Base-by-base conservation (phyloP, 1,284 basidiomycete species). In the Moesziomyces sp. region DNA sequence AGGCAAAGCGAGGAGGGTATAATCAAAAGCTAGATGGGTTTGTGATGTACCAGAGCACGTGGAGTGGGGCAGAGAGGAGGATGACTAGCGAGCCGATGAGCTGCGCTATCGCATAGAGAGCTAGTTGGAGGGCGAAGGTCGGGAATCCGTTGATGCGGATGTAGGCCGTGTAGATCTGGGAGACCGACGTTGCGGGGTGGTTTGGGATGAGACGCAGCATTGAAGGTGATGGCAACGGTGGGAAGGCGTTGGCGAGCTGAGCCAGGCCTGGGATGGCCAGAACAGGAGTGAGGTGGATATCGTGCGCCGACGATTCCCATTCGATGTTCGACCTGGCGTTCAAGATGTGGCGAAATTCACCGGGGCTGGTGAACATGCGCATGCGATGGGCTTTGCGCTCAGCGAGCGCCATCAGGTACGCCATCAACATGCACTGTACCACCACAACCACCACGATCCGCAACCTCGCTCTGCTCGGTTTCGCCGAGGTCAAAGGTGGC, bases 51-150 rank as follows among this genome's bases (percentile, higher is more conserved):
- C 51, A 62, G 7, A 59, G 5, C 5, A 73, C 48, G 42, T 73
- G 69, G 11, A 73, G 3, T 6, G 69, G 69, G 10, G 64, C 69
- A 14, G 66, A 11, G 24, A 47, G 3, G 23, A 73, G n/a, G 28
- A 67, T 24, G 21, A 62, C 0, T 3, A 50, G 4, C 21, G 38
- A 54, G 5, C 45, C 30, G 0, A 60, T 5, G 3, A 48, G 5
- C 19, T 67, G 69, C 14, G 48, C 44, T 2, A 58, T 6, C 0
- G 48, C n/a, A 21, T 63, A 60, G 11, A 67, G 35, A 4, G 16
- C 1, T 2, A 66, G 16, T 19, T 72, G 69, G 10, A 44, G 3
- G 10, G 46, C 0, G 2, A 62, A 52, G 13, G 58, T 24, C 0
- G 24, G 1, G 5, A 35, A 14, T 5, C 69, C 69, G 42, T 72